Evolutionary conservation across 2,329 filamentous ascomycete species (phyloP), one percentile per base, ranked within the genome.

Genomic region (Mycosphaerella sp.): DNA sequence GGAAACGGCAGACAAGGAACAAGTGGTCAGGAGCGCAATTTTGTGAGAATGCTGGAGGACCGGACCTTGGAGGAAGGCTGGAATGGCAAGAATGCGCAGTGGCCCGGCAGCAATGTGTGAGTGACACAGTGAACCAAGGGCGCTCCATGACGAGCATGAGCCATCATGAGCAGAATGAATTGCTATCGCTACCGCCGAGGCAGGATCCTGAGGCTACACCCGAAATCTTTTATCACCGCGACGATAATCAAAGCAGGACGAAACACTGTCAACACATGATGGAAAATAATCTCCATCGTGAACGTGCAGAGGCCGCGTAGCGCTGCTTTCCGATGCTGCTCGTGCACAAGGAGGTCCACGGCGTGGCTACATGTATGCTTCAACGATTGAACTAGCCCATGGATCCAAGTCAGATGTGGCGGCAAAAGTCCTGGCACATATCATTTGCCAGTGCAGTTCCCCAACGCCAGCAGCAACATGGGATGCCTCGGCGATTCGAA

Each of bases 31-130:
- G 56, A 65, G 30, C 79, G 89, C 37, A 91, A 97, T 66, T 96
- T 98, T 66, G 95, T 98, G 62, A 83, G 93, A 49, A 96, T 87
- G 56, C 75, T 98, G 57, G 93, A 98, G 71, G 93, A 97, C 71
- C 81, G 93, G 32, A 96, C 90, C 1, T 74, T 97, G 50, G 91
- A 95, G 69, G 91, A 97, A 70, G 89, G 89, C 1, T 96, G 66
- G 66, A 66, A 58, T 37, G 61, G 64, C 16, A 59, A 59, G 5
- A 58, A 49, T 45, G 55, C 41, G 17, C 35, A 44, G 16, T 50
- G 48, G 48, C 41, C 48, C 3, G 48, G 48, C 12, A 44, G 48
- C 36, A 50, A 50, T 41, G 48, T 50, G 41, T 50, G 48, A 50
- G 25, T 34, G 44, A 27, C 27, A 12, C 9, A 30, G 21, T 7